These are phyloP conservation scores for Cornus florida DNA, from an alignment of 148 eudicot genomes.

Conservation along the genomic window DNA sequence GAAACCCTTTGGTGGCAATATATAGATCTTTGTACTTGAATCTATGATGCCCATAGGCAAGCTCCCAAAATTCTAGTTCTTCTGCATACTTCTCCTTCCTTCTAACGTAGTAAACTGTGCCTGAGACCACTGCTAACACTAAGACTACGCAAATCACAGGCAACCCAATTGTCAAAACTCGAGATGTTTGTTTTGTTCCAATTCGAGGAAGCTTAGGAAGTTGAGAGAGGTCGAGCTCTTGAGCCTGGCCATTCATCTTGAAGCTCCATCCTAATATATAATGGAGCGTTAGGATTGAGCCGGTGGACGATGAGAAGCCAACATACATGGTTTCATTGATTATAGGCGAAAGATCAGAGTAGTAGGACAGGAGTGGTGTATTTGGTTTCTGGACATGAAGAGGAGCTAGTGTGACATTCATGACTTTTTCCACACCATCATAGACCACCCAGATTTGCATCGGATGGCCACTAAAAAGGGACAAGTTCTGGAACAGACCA, in stretches of 20 bases:
- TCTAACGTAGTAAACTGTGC: not conserved
- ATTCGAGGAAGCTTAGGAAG: slow-evolving; percentile 24
- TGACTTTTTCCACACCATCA: not conserved
- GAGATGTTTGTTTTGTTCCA: not conserved
- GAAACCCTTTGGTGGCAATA: not conserved
- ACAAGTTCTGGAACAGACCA: not conserved
- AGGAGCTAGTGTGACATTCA: not conserved
- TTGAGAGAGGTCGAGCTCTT: slow-evolving; percentile 12
- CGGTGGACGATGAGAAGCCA: slow-evolving; percentile 30
- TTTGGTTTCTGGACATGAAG: not conserved
- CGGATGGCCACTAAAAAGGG: not conserved
- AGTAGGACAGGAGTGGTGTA: not conserved
- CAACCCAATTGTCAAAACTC: not conserved
- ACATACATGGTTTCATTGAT: slow-evolving; percentile 15
- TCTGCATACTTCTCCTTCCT: not conserved
- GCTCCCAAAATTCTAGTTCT: not conserved
- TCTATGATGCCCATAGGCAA: not conserved
- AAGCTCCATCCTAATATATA: slow-evolving; percentile 26
- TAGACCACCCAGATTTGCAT: not conserved
- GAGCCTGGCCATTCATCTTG: slow-evolving; percentile 11
- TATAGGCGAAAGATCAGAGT: not conserved
- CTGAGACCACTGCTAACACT: not conserved
- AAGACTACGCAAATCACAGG: not conserved
- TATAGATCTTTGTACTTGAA: not conserved
- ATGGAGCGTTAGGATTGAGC: slow-evolving; percentile 11